Conservation (phyloP, 257 asterid species). For the Jacaranda copaia region DNA sequence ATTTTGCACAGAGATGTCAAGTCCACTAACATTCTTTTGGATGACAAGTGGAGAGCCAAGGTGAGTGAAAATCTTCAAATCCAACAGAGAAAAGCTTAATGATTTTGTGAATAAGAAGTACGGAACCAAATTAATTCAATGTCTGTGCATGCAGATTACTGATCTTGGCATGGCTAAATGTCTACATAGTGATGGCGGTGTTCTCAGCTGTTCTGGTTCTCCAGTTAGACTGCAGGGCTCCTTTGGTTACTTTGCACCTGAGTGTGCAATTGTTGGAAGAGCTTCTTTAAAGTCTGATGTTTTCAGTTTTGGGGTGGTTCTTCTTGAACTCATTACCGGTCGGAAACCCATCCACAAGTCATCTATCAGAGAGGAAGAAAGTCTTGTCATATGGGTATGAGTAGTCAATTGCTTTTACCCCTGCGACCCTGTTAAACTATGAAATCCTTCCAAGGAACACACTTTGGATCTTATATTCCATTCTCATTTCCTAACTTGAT, state of each 20-base stretch:
- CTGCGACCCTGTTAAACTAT: no score
- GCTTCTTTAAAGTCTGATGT: conserved; percentile 96
- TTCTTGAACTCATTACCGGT: conserved; percentile 92
- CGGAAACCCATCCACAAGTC: conserved; percentile 78
- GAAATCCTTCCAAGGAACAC: no score
- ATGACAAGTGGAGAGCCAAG: conserved; percentile 93
- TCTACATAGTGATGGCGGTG: conserved; percentile 65
- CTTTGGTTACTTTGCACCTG: conserved; percentile 98
- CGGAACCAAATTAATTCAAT: not conserved
- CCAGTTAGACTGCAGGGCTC: conserved; percentile 98
- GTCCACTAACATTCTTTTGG: conserved; percentile 90
- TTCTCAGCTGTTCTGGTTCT: conserved; percentile 75
- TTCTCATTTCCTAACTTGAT: no score
- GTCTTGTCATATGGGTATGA: conserved; percentile 98
- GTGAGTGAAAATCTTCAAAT: conserved; percentile 40
- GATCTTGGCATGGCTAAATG: conserved; percentile 99
- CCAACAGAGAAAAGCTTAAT: no score
- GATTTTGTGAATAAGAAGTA: not conserved
- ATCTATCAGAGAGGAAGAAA: conserved; percentile 62
- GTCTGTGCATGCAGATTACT: conserved; percentile 64
- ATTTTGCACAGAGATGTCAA: conserved; percentile 97
- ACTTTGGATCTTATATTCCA: no score
- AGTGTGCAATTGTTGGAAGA: conserved; percentile 81
- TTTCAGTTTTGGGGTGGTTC: conserved; percentile 97
- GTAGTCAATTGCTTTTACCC: not conserved